Evolutionary conservation across 2,329 filamentous ascomycete genomes (phyloP).

Genomic region (Cercospora sojina): DNA sequence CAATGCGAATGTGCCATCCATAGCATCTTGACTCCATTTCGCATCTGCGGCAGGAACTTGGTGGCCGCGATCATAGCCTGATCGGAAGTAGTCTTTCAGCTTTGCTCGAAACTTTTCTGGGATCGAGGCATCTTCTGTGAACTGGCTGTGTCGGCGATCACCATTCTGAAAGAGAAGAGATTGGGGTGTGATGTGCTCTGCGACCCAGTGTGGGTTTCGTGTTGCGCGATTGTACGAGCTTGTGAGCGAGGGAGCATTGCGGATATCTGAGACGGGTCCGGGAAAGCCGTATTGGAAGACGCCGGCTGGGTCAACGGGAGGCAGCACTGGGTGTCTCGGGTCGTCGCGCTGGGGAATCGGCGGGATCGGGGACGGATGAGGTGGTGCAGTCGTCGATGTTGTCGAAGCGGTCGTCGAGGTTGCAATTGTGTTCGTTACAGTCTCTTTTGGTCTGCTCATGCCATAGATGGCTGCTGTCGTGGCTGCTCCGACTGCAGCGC

Average conservation of each 20-base stretch:
- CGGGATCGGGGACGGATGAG: conserved; percentile 32
- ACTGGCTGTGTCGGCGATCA: conserved; percentile 80
- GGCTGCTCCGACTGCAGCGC: conserved; percentile 51
- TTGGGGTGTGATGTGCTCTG: conserved; percentile 90
- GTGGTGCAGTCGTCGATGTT: conserved; percentile 30
- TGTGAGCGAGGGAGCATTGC: conserved; percentile 71
- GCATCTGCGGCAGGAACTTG: conserved; percentile 95
- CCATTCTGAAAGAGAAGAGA: conserved; percentile 73
- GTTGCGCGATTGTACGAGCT: conserved; percentile 88
- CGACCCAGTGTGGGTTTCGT: conserved; percentile 87
- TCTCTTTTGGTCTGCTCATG: conserved; percentile 33
- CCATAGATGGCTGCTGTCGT: conserved; percentile 50
- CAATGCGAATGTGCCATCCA: conserved; percentile 92
- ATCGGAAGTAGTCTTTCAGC: conserved; percentile 91
- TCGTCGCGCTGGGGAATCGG: conserved; percentile 27
- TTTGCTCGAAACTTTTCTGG: conserved; percentile 85
- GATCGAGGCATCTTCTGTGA: conserved; percentile 76
- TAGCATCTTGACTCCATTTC: conserved; percentile 90
- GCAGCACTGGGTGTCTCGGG: conserved; percentile 26
- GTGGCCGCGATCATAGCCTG: conserved; percentile 92
- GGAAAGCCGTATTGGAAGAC: conserved; percentile 71
- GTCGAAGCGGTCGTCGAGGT: conserved; percentile 40
- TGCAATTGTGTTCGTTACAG: conserved; percentile 30
- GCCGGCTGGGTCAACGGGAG: conserved; percentile 51
- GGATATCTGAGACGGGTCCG: conserved; percentile 81